Conservation (phyloP, 805 yeast species). For the Lachancea cidri region DNA sequence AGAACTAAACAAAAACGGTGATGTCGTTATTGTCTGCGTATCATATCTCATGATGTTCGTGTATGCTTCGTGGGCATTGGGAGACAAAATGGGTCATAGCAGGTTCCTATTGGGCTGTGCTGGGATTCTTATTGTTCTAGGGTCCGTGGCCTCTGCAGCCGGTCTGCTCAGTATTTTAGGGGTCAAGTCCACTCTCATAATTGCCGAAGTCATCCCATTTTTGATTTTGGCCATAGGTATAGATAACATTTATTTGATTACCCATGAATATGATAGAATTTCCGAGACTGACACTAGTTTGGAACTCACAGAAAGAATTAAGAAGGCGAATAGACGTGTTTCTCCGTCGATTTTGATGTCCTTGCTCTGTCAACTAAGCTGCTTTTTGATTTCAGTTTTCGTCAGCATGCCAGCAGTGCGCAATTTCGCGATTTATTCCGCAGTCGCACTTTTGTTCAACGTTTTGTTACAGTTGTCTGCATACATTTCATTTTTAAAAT, state of each 20-base stretch:
- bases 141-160: constrained; percentile 77
- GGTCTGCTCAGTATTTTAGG: constrained; percentile 77
- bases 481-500: constrained; percentile 63
- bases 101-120: constrained; percentile 72
- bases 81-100: constrained; percentile 36
- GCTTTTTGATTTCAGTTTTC: constrained; percentile 70
- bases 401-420: constrained; percentile 96
- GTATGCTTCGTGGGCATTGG: constrained; percentile 76
- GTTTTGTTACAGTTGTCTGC: constrained; percentile 75
- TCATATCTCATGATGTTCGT: constrained; percentile 85
- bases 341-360: constrained; percentile 87
- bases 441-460: constrained; percentile 77
- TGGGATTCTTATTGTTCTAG: constrained; percentile 77
- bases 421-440: constrained; percentile 87
- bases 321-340: constrained; percentile 61
- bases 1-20: constrained; percentile 80
- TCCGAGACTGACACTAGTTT: constrained; percentile 43
- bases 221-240: constrained; percentile 92
- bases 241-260: constrained; percentile 83
- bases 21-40: constrained; percentile 57
- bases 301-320: constrained; percentile 51
- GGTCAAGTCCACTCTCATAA: constrained; percentile 79
- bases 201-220: constrained; percentile 96
- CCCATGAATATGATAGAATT: constrained; percentile 66
- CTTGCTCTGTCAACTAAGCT: constrained; percentile 68